These are phyloP conservation scores for Eucalyptus paniculata DNA, from an alignment of 345 rosid genomes.

Conservation along the genomic window DNA sequence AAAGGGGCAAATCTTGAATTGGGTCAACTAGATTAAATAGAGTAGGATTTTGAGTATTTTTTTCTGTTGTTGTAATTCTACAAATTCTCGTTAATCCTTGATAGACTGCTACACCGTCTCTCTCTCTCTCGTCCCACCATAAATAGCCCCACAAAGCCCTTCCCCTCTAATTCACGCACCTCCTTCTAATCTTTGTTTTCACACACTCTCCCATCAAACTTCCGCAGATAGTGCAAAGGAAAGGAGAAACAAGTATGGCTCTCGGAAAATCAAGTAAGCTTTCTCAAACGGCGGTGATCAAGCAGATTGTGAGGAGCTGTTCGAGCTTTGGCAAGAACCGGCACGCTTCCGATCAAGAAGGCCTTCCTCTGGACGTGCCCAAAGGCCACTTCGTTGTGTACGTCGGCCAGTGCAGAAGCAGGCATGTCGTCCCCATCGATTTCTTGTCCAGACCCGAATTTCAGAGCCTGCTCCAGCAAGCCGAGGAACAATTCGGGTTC, in stretches of 20 bases:
- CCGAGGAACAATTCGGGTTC: constrained; percentile 40
- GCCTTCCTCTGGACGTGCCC: constrained; percentile 15
- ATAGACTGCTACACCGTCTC: background rate
- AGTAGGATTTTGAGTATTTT: background rate
- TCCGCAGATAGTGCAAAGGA: background rate
- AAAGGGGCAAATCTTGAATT: background rate
- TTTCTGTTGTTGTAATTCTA: background rate
- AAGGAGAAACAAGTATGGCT: background rate
- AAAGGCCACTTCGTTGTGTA: constrained; percentile 41
- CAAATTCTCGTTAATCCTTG: background rate
- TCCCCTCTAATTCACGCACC: background rate
- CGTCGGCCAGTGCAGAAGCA: constrained; percentile 22
- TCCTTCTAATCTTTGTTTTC: background rate
- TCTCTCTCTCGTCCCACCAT: background rate
- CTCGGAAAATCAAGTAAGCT: constrained; percentile 13
- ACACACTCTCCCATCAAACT: background rate
- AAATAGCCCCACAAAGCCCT: background rate
- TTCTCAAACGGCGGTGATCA: constrained; percentile 19
- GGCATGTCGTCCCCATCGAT: constrained; percentile 25
- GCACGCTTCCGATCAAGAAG: background rate
- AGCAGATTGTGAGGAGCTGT: constrained; percentile 28
- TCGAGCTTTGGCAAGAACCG: constrained; percentile 23
- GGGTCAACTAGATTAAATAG: background rate
- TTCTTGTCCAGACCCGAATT: constrained; percentile 24
- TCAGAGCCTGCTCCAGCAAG: constrained; percentile 20